Percentiles rank a stretch among this genome's conserved stretches.
phyloP scores from a whole-genome alignment of 306 rosid species.

The Astragalus membranaceus region DNA sequence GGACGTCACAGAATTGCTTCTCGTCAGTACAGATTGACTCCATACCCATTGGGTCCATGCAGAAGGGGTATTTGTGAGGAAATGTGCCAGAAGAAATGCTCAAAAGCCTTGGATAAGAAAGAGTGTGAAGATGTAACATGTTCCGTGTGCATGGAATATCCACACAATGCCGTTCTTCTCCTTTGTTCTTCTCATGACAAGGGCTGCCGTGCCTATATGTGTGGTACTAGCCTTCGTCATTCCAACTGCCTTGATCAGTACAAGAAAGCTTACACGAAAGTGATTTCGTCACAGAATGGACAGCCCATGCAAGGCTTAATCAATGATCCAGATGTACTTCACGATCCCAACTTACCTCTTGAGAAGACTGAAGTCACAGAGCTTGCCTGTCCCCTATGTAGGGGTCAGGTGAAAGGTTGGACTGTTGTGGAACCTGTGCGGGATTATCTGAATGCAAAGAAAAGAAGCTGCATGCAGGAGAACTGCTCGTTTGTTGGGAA shows the following conservation, averaged over 20 bases:
- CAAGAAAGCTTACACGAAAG: slow-evolving; percentile 87
- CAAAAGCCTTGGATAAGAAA: slow-evolving; percentile 48
- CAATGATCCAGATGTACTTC: slow-evolving; percentile 27
- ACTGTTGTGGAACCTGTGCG: slow-evolving; percentile 93
- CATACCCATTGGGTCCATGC: slow-evolving; percentile 50
- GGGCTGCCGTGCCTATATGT: slow-evolving; percentile 97
- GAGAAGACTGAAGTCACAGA: slow-evolving; percentile 63
- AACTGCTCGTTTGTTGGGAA: slow-evolving; percentile 71
- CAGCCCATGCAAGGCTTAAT: slow-evolving; percentile 36
- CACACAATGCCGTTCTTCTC: slow-evolving; percentile 96
- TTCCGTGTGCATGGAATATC: slow-evolving; percentile 97
- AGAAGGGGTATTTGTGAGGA: slow-evolving; percentile 49
- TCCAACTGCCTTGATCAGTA: slow-evolving; percentile 98
- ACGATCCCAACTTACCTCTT: slow-evolving; percentile 38
- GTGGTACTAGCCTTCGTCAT: slow-evolving; percentile 88
- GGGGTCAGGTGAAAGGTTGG: slow-evolving; percentile 99
- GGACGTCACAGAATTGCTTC: slow-evolving; percentile 66
- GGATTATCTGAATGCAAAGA: slow-evolving; percentile 73
- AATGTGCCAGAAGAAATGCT: slow-evolving; percentile 61
- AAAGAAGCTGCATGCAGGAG: slow-evolving; percentile 91
- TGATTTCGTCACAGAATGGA: slow-evolving; percentile 34
- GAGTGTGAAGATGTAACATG: slow-evolving; percentile 89
- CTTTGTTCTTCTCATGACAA: slow-evolving; percentile 95
- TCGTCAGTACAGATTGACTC: slow-evolving; percentile 58
- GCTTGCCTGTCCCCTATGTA: slow-evolving; percentile 94